A percentile compares a stretch with the other conserved stretches of the same genome.
These are phyloP conservation scores for Lindgomyces ingoldianus DNA, from an alignment of 495 filamentous ascomycete species.

Conservation along the genomic window DNA sequence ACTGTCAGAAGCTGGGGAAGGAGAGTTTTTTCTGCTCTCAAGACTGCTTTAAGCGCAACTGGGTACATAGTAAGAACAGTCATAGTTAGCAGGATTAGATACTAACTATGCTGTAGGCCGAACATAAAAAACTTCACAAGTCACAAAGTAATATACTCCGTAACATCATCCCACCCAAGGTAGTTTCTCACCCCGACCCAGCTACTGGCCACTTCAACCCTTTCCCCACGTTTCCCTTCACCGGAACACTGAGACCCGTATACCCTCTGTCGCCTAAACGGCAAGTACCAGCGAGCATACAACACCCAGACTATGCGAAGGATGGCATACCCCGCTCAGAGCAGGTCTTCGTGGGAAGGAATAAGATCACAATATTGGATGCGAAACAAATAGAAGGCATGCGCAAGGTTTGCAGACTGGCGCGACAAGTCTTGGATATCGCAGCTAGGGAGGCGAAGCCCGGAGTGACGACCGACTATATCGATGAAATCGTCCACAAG, in stretches of 20 bases:
- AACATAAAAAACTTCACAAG: conserved; percentile 89
- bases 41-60: conserved; percentile 98
- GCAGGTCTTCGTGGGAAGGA: conserved; percentile 64
- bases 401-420: conserved; percentile 88
- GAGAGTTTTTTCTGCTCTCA: conserved; percentile 97
- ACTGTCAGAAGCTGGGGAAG: conserved; percentile 84
- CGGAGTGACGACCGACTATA: conserved; percentile 92
- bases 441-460: conserved; percentile 78
- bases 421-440: conserved; percentile 90
- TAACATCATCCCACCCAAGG: conserved; percentile 68
- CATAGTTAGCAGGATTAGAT: not conserved
- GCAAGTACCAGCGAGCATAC: conserved; percentile 76
- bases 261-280: conserved; percentile 82
- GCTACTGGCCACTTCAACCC: conserved; percentile 85
- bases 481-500: conserved; percentile 94
- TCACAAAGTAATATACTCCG: conserved; percentile 73
- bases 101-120: conserved; percentile 53
- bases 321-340: conserved; percentile 83
- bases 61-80: conserved; percentile 63
- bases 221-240: conserved; percentile 81
- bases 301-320: conserved; percentile 78
- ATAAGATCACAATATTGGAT: conserved; percentile 81
- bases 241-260: conserved; percentile 77
- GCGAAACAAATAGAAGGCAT: conserved; percentile 80
- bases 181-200: conserved; percentile 87